phyloP scores from a whole-genome alignment of 805 yeast species.

The Zygosaccharomyces kombuchaensis region DNA sequence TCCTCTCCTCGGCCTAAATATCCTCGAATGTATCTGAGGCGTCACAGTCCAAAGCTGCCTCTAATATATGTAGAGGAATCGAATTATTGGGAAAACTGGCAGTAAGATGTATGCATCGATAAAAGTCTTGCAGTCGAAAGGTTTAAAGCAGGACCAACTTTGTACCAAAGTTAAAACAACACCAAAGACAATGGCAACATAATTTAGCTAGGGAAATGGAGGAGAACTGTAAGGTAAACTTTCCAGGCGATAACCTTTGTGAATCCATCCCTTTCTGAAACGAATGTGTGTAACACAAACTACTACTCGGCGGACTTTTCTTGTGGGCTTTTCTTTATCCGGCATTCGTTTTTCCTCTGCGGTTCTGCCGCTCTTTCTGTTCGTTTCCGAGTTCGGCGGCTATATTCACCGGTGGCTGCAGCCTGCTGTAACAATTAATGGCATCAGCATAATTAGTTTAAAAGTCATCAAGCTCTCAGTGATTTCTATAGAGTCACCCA shows the following conservation, averaged over 20 bases:
- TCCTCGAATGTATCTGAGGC: background rate
- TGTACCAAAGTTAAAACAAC: slow-evolving; percentile 43
- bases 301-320: no score
- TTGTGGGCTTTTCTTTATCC: no score
- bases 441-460: no score
- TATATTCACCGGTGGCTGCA: no score
- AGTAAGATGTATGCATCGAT: slow-evolving; percentile 60
- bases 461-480: no score
- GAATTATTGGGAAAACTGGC: slow-evolving; percentile 51
- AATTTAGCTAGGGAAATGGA: slow-evolving; percentile 42
- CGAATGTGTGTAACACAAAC: slow-evolving; percentile 51
- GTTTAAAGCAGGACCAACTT: slow-evolving; percentile 48
- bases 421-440: no score
- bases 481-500: no score
- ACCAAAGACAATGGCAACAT: slow-evolving; percentile 40
- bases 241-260: slow-evolving; percentile 3
- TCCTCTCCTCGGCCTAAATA: background rate
- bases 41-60: slow-evolving; percentile 36
- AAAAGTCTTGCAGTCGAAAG: slow-evolving; percentile 46
- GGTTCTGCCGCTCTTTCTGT: no score
- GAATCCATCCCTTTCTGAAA: slow-evolving; percentile 39
- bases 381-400: no score
- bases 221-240: slow-evolving; percentile 6
- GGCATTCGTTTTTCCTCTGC: no score
- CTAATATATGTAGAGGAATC: slow-evolving; percentile 43